A percentile compares a stretch with the other conserved stretches of the same genome.
These are phyloP conservation scores for Metschnikowia sp. DNA, from an alignment of 805 yeast species.

Conservation along the genomic window DNA sequence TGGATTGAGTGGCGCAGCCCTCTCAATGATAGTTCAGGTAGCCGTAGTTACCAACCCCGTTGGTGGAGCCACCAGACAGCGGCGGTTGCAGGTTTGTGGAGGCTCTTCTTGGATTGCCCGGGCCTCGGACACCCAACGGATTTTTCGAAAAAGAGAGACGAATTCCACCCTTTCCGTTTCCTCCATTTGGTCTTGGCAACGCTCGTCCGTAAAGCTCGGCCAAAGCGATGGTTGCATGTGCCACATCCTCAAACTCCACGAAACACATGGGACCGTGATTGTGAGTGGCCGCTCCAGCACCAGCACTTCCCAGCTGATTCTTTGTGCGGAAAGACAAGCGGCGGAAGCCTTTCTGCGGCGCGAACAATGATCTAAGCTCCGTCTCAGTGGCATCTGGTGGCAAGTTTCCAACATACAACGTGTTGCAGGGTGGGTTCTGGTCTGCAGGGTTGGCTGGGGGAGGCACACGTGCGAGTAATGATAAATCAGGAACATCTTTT, in stretches of 20 bases:
- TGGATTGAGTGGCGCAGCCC: neutral
- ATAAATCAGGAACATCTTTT: conserved; percentile 58
- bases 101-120: conserved; percentile 43
- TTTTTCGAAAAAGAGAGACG: conserved; percentile 91
- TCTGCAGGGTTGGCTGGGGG: conserved; percentile 98
- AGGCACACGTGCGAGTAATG: conserved; percentile 74
- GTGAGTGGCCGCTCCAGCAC: conserved; percentile 24
- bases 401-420: conserved; percentile 92
- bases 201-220: conserved; percentile 93
- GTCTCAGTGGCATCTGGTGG: conserved; percentile 97
- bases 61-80: conserved; percentile 11
- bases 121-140: conserved; percentile 94
- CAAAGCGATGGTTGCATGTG: conserved; percentile 87
- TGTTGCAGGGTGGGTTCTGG: conserved; percentile 98
- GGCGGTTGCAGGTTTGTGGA: conserved; percentile 25
- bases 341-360: conserved; percentile 89
- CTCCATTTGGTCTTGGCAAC: conserved; percentile 72
- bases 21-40: conserved; percentile 30
- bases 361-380: conserved; percentile 81
- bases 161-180: conserved; percentile 85
- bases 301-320: conserved; percentile 25
- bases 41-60: conserved; percentile 34
- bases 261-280: conserved; percentile 98
- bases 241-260: conserved; percentile 96
- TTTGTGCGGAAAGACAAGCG: conserved; percentile 89